Conservation (phyloP, 352 stramenopile species). For the Pythium insidiosum region DNA sequence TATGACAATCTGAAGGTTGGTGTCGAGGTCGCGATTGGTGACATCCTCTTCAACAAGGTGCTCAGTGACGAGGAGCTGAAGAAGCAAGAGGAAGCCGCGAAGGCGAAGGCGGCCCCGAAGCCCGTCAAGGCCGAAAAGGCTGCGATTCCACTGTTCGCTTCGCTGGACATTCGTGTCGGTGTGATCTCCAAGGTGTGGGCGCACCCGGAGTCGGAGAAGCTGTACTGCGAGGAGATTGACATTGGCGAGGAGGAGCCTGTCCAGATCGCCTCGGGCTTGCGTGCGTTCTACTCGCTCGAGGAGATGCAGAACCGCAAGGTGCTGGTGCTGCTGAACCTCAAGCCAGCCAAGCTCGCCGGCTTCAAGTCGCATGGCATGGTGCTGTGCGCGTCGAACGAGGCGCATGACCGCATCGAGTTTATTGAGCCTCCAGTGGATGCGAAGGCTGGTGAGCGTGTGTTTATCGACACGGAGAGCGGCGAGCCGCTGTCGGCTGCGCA, state of each 20-base stretch:
- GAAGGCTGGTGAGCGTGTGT: slow-evolving; percentile 90
- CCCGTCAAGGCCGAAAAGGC: slow-evolving; percentile 39
- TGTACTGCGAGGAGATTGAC: slow-evolving; percentile 99
- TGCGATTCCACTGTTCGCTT: slow-evolving; percentile 56
- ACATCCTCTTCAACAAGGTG: slow-evolving; percentile 94
- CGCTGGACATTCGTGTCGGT: slow-evolving; percentile 75
- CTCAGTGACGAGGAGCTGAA: slow-evolving; percentile 66
- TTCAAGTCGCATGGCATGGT: slow-evolving; percentile 98
- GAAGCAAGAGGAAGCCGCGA: slow-evolving; percentile 44
- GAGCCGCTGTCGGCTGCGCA: slow-evolving; percentile 70
- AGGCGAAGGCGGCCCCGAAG: slow-evolving; percentile 28
- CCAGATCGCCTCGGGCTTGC: slow-evolving; percentile 93
- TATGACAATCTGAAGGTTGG: slow-evolving; percentile 92
- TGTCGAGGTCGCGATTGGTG: slow-evolving; percentile 86
- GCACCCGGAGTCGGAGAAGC: slow-evolving; percentile 87
- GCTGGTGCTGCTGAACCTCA: slow-evolving; percentile 98
- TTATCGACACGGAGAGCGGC: slow-evolving; percentile 60
- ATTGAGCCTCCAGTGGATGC: slow-evolving; percentile 90
- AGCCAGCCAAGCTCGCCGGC: slow-evolving; percentile 94
- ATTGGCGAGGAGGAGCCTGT: slow-evolving; percentile 91
- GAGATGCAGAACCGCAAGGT: slow-evolving; percentile 94
- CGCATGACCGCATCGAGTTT: slow-evolving; percentile 91
- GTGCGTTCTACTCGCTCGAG: slow-evolving; percentile 92
- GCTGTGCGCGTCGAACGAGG: slow-evolving; percentile 87
- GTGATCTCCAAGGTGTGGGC: slow-evolving; percentile 78